phyloP scores from a whole-genome alignment of 768 basidiomycete species.

The Hygrocybe coccinea region DNA sequence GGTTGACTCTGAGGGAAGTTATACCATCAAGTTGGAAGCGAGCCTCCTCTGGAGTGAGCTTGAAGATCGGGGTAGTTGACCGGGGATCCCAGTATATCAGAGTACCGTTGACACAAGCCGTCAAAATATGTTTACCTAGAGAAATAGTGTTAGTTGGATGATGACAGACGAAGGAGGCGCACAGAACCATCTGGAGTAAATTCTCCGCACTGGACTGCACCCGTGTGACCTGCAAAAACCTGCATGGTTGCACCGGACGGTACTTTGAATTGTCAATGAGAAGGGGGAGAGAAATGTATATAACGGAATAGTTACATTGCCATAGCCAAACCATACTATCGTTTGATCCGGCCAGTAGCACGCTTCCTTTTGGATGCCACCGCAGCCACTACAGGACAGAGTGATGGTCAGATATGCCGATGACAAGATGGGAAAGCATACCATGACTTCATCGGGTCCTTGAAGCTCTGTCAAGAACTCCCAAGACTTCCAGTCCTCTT shows the following conservation, averaged over 20 bases:
- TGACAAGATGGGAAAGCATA: conserved; percentile 33
- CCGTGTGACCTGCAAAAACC: conserved; percentile 88
- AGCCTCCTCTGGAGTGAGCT: conserved; percentile 63
- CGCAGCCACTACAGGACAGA: conserved; percentile 65
- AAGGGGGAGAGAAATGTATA: neutral
- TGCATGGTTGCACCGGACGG: conserved; percentile 95
- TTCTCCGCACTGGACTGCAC: conserved; percentile 77
- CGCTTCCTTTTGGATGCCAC: conserved; percentile 94
- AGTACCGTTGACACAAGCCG: conserved; percentile 75
- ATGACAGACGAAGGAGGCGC: neutral
- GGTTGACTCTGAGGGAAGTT: conserved; percentile 80
- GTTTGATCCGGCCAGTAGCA: conserved; percentile 87
- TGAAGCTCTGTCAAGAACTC: conserved; percentile 91
- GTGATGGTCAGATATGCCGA: neutral
- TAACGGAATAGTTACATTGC: conserved; percentile 64
- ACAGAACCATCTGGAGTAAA: conserved; percentile 83
- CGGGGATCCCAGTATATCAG: conserved; percentile 93
- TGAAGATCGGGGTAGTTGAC: conserved; percentile 70
- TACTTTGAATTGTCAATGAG: conserved; percentile 45
- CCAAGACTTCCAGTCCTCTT: conserved; percentile 73
- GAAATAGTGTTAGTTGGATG: conserved; percentile 2
- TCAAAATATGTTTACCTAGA: conserved; percentile 81
- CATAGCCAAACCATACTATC: conserved; percentile 95
- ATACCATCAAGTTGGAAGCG: conserved; percentile 81
- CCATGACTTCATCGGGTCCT: conserved; percentile 94